phyloP scores from a whole-genome alignment of 2,329 filamentous ascomycete genomes.

The Colletotrichum sp. region DNA sequence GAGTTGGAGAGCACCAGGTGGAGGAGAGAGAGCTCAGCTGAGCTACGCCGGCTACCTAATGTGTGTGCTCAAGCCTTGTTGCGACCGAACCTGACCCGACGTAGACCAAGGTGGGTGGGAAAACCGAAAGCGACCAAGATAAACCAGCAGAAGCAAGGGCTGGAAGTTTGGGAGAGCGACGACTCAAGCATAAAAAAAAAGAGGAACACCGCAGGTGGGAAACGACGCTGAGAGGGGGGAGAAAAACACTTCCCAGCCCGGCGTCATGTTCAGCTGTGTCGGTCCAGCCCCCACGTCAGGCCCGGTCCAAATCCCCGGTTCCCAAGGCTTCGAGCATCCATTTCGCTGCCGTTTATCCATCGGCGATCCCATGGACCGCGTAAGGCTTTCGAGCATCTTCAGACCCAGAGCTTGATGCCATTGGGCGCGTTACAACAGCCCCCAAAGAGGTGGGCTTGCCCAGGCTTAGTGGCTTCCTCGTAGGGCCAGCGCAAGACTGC shows the following conservation, averaged over 20 bases:
- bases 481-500: neutral
- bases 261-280: slow-evolving; percentile 7
- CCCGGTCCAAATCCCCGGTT: neutral
- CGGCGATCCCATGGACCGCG: slow-evolving; percentile 11
- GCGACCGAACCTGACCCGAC: neutral
- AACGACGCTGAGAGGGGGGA: neutral
- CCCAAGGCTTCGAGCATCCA: neutral
- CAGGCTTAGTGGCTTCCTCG: neutral
- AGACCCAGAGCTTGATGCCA: neutral
- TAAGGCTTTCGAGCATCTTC: neutral
- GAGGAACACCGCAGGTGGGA: neutral
- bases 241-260: neutral
- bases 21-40: neutral
- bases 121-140: slow-evolving; percentile 6
- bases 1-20: neutral
- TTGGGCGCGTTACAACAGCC: neutral
- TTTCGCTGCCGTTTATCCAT: slow-evolving; percentile 5
- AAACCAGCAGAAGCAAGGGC: neutral
- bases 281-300: slow-evolving; percentile 2
- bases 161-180: neutral
- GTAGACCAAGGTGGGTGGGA: neutral
- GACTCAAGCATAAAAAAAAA: neutral
- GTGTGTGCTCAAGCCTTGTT: neutral
- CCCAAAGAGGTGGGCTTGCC: neutral
- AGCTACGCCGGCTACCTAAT: neutral